Evolutionary conservation across 192 early-diverging fungal species (phyloP).

Genomic region (Umbelopsis ramanniana): DNA sequence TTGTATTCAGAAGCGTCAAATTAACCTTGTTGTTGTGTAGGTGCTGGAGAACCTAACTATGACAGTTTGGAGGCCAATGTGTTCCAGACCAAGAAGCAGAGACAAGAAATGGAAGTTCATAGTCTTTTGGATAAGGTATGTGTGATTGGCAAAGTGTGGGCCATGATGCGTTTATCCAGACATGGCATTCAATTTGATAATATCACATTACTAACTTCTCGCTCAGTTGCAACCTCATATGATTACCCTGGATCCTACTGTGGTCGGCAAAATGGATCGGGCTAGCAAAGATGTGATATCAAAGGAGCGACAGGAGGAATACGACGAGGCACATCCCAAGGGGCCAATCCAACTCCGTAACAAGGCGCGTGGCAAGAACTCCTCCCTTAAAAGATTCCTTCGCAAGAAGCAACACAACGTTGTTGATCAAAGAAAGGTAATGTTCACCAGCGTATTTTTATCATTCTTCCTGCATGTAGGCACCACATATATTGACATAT

Average conservation of each 20-base stretch:
- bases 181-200: too few relatives aligned
- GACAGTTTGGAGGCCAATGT: conserved; percentile 92
- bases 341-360: conserved; percentile 59
- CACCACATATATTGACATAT: neutral
- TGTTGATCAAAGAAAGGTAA: conserved; percentile 74
- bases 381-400: conserved; percentile 74
- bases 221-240: conserved; percentile 90
- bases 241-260: conserved; percentile 82
- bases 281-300: conserved; percentile 60
- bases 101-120: conserved; percentile 89
- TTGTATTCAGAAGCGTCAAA: neutral
- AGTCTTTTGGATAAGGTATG: conserved; percentile 80
- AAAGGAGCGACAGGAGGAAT: conserved; percentile 63
- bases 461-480: neutral
- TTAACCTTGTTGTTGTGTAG: conserved; percentile 26
- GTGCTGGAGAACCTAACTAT: conserved; percentile 97
- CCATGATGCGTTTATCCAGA: neutral
- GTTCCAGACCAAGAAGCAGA: conserved; percentile 87
- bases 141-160: neutral
- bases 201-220: neutral
- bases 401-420: conserved; percentile 84
- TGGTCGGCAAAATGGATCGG: conserved; percentile 81
- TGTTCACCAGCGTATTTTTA: neutral
- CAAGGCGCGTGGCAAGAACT: conserved; percentile 73
- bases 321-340: conserved; percentile 51